Base-by-base conservation (phyloP, 257 asterid genomes). In the Plantago major region DNA sequence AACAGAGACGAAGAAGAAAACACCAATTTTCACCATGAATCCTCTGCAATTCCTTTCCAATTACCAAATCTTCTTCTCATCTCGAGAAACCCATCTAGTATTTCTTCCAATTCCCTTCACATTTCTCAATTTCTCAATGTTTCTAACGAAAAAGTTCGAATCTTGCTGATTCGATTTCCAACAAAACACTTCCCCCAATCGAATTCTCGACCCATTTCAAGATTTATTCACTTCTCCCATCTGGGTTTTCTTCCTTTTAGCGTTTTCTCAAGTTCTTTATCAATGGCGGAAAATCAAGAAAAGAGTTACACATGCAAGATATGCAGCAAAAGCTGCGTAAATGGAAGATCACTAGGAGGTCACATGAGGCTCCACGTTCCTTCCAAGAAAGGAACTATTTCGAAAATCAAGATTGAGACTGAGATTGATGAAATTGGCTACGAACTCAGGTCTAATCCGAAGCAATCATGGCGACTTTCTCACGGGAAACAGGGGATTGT, bases 361-460 rank as follows among this genome's bases (percentile, higher is more conserved):
- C 98, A 92, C 77, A 86, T 89, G 98, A 78, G 95, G 79, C 51
- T 74, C 54, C 98, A 92, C 67, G 91, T 95, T 67, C 76, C 88
- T 14, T 22, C 26, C 26, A 88, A 65, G 58, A 79, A 74, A 37
- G 79, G 71, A 1, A 79, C 67, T 6, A 63, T 74, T 50, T 64
- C 12, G 16, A 58, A 75, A 67, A 56, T 61, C 37, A 73, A 56
- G 40, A 60, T 58, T 46, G 74, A 67, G 15, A 78, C 56, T 11
- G 70, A 60, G 50, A 78, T 49, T 49, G 73, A 47, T 11, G 52
- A 14, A 11, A 16, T 1, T 60, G 71, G 76, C 83, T 86, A 79
- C 10, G 87, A 70, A 40, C 64, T 90, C 45, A 68, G 98, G 60
- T 91, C 76, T 55, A 82, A 84, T 65, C 94, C 94, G 2, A 88